phyloP scores from a whole-genome alignment of 345 rosid species.

The Gossypium ekmanianum region DNA sequence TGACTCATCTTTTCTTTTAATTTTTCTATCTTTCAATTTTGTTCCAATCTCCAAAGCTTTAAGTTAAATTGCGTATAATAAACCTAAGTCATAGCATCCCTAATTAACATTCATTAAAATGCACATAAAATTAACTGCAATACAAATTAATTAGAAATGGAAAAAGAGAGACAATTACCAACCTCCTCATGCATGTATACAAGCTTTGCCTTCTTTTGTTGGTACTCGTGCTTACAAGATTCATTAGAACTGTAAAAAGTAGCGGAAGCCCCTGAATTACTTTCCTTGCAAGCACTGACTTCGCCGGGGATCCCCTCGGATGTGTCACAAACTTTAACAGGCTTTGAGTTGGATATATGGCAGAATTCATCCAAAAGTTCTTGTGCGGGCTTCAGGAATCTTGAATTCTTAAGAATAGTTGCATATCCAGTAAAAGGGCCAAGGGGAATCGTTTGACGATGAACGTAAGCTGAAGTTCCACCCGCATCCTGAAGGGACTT shows the following conservation, averaged over 20 bases:
- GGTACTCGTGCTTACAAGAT: slow-evolving; percentile 41
- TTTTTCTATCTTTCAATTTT: too few relatives aligned
- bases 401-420: slow-evolving; percentile 53
- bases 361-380: slow-evolving; percentile 49
- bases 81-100: neutral
- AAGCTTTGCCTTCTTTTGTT: slow-evolving; percentile 53
- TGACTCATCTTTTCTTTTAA: too few relatives aligned
- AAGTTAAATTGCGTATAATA: neutral
- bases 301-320: slow-evolving; percentile 28
- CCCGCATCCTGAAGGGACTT: slow-evolving; percentile 29
- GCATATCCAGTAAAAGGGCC: slow-evolving; percentile 81
- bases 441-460: slow-evolving; percentile 45
- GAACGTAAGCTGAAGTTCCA: slow-evolving; percentile 25
- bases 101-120: neutral
- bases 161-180: slow-evolving; percentile 9
- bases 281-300: slow-evolving; percentile 15
- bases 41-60: neutral
- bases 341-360: slow-evolving; percentile 11
- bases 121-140: neutral
- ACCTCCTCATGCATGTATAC: slow-evolving; percentile 60
- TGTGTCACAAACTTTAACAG: slow-evolving; percentile 7
- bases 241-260: slow-evolving; percentile 30
- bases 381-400: slow-evolving; percentile 53
- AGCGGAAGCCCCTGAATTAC: slow-evolving; percentile 20
- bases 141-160: neutral